Conservation (phyloP, 805 yeast genomes). For the Millerozyma acaciae region DNA sequence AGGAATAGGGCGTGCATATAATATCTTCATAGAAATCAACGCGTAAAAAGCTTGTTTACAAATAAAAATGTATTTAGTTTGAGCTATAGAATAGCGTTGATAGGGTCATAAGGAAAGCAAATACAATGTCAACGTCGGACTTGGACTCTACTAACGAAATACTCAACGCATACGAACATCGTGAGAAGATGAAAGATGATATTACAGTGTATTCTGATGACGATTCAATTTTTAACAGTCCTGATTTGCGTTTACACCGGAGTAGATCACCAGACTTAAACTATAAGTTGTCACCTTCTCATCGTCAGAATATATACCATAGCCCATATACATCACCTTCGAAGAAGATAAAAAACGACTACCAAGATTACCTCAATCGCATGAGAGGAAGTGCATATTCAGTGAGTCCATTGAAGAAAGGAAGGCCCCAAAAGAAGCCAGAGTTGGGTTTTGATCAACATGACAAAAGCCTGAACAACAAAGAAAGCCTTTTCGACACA, state of each 20-base stretch:
- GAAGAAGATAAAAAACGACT: slow-evolving; percentile 14
- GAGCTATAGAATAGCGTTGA: background rate
- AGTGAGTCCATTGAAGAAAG: slow-evolving; percentile 13
- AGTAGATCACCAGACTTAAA: slow-evolving; percentile 5
- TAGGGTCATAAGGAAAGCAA: background rate
- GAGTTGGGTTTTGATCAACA: background rate
- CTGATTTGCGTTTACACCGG: slow-evolving; percentile 5
- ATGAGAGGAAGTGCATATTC: slow-evolving; percentile 7
- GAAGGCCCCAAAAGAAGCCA: slow-evolving; percentile 2
- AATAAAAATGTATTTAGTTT: slow-evolving; percentile 4
- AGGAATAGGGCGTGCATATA: slow-evolving; percentile 15
- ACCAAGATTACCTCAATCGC: slow-evolving; percentile 14
- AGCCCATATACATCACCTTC: slow-evolving; percentile 13
- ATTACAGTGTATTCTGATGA: slow-evolving; percentile 17
- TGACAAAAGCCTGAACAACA: background rate
- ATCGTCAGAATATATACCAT: slow-evolving; percentile 8
- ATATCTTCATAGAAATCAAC: slow-evolving; percentile 1
- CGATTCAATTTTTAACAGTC: slow-evolving; percentile 10
- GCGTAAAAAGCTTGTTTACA: slow-evolving; percentile 10
- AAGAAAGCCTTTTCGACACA: background rate
- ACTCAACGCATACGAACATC: slow-evolving; percentile 9
- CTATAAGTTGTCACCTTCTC: slow-evolving; percentile 3
- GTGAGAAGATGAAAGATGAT: slow-evolving; percentile 10
- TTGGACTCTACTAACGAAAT: slow-evolving; percentile 12
- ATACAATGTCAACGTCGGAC: background rate